phyloP scores from a whole-genome alignment of 371 early-diverging fungal genomes.

The Phascolomyces articulosus region DNA sequence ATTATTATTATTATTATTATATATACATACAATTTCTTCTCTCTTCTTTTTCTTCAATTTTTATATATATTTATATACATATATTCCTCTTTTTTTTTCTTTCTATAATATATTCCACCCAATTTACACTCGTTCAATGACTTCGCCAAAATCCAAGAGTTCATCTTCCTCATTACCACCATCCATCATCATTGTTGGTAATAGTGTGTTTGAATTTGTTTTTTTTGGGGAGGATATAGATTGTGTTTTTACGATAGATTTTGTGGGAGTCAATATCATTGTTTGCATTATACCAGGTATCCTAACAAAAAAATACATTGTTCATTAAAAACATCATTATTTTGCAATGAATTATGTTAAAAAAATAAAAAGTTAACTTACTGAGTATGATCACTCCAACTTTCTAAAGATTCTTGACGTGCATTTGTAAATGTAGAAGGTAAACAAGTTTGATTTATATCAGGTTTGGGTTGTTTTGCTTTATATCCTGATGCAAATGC shows the following conservation, averaged over 20 bases:
- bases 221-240: background rate
- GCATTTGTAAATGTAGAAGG: slow-evolving; percentile 5
- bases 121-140: slow-evolving; percentile 6
- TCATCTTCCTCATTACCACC: slow-evolving; percentile 4
- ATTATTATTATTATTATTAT: background rate
- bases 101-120: too few relatives aligned
- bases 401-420: slow-evolving; percentile 5
- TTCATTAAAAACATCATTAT: too few relatives aligned
- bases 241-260: background rate
- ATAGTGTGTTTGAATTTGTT: background rate
- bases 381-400: slow-evolving; percentile 13
- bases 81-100: background rate
- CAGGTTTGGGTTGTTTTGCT: slow-evolving; percentile 12
- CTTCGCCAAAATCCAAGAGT: slow-evolving; percentile 13
- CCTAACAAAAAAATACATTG: slow-evolving; percentile 1
- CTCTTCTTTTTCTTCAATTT: background rate
- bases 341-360: background rate
- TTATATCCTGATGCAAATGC: slow-evolving; percentile 34
- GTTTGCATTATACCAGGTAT: slow-evolving; percentile 15
- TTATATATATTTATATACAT: background rate
- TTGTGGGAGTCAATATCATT: background rate
- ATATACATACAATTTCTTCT: slow-evolving; percentile 10
- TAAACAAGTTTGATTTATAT: slow-evolving; percentile 11
- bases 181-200: slow-evolving; percentile 1
- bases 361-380: background rate